These are phyloP conservation scores for Castanopsis chinensis DNA, from an alignment of 306 rosid genomes.

Conservation along the genomic window DNA sequence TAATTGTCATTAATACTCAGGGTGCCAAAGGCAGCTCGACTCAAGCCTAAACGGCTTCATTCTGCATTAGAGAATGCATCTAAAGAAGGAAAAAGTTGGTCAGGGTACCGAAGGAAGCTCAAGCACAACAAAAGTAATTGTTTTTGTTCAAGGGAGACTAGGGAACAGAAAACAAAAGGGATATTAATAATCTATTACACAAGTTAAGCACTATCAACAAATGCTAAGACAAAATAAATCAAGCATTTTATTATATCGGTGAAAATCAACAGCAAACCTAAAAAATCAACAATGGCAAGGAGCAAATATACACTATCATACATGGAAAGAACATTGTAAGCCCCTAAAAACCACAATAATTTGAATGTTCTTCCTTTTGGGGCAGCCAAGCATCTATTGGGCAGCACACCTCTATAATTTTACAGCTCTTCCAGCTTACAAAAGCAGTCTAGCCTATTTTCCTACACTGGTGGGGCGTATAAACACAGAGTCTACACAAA, in stretches of 20 bases:
- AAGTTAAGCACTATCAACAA: no score
- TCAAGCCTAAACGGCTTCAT: no score
- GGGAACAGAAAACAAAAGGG: no score
- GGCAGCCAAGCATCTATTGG: background rate
- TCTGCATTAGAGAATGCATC: no score
- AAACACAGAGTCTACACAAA: constrained; percentile 76
- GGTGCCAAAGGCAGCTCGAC: no score
- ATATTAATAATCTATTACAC: no score
- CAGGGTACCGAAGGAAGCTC: no score
- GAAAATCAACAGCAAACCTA: background rate
- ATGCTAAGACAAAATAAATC: background rate
- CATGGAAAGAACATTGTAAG: constrained; percentile 3
- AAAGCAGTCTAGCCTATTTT: constrained; percentile 30
- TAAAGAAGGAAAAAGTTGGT: no score
- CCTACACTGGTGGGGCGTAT: constrained; percentile 40
- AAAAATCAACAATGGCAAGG: background rate
- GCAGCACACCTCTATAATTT: constrained; percentile 11
- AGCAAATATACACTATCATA: background rate
- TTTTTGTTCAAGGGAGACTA: no score
- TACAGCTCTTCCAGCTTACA: constrained; percentile 27
- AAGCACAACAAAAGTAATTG: no score
- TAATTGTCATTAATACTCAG: no score
- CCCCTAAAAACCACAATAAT: background rate
- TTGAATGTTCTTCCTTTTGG: background rate
- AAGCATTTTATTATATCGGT: background rate